Evolutionary conservation across 1,284 basidiomycete species (phyloP), one percentile per base, ranked within the genome.

Genomic region (Singerocomus inundabilis): DNA sequence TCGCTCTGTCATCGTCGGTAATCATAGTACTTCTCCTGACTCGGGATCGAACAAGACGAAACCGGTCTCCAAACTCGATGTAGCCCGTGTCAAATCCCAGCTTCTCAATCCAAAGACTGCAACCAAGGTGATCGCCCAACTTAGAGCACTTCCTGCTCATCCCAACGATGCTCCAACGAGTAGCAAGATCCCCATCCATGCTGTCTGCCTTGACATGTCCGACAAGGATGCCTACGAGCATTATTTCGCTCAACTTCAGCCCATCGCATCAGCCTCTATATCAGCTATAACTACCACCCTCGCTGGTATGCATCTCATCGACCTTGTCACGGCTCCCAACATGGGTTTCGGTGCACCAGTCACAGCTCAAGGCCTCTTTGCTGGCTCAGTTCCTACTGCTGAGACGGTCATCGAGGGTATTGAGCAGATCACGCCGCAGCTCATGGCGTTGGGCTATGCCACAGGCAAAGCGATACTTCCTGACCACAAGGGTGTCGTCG

Each of bases 381-480:
- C 84, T 15, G 88, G 88, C 10, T 79, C 87, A 8, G 63, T 91
- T 7, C 89, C 88, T 4, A 88, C 84, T 1, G 77, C 88, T 5
- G 81, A 81, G 65, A 81, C 85, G 0, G 75, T 91, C 26, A 69
- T 87, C 28, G 72, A 81, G 9, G 88, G 88, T 6, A 70, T 88
- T 15, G 71, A 79, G 55, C 74, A 84, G 62, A 78, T 91, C 39
- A 89, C 87, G 0, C 86, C 87, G 0, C 78, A 88, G 60, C 73
- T 91, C 31, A 78, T 91, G 81, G 80, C 84, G 0, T 66, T 91
- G 26, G 86, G 88, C 8, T 90, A 81, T 64, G 86, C 87, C 11
- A 85, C 85, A 7, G 85, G 88, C 18, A 76, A 74, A 57, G 74
- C 78, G 1, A 67, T 90, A 24, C 44, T 77, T n/a, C 84, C 87